Evolutionary conservation across 202 grass and related monocot genomes (phyloP).

Genomic region (Dendrocalamus latiflorus): DNA sequence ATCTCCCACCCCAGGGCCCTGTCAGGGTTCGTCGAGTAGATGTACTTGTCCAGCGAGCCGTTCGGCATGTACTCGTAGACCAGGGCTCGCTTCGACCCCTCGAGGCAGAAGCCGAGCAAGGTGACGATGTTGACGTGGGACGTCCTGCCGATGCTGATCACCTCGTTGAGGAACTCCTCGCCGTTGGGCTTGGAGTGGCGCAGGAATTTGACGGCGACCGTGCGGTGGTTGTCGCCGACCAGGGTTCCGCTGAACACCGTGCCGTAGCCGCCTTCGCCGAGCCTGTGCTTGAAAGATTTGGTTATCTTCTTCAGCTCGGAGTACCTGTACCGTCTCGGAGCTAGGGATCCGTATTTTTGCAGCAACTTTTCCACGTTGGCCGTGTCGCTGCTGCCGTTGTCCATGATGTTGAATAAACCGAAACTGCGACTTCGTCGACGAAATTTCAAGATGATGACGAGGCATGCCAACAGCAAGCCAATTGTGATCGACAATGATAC

Average conservation of each 20-base stretch:
- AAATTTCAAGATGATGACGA: slow-evolving; percentile 10
- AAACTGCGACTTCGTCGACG: background rate
- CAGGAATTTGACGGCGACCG: slow-evolving; percentile 60
- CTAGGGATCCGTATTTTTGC: slow-evolving; percentile 30
- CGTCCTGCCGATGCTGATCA: slow-evolving; percentile 65
- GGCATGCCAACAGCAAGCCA: background rate
- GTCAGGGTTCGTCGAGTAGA: slow-evolving; percentile 7
- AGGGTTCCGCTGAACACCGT: slow-evolving; percentile 49
- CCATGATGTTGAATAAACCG: background rate
- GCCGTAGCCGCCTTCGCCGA: slow-evolving; percentile 63
- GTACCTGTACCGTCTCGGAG: slow-evolving; percentile 46
- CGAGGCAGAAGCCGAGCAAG: slow-evolving; percentile 63
- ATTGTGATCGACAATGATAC: slow-evolving; percentile 6
- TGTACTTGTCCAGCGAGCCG: slow-evolving; percentile 60
- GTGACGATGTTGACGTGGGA: slow-evolving; percentile 81
- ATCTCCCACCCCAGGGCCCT: slow-evolving; percentile 39
- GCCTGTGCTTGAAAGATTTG: slow-evolving; percentile 37
- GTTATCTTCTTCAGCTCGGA: slow-evolving; percentile 60
- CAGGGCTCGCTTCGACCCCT: slow-evolving; percentile 44
- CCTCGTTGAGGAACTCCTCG: slow-evolving; percentile 74
- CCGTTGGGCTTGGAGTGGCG: slow-evolving; percentile 33
- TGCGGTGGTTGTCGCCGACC: background rate
- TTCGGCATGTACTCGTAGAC: slow-evolving; percentile 74
- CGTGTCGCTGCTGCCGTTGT: slow-evolving; percentile 1
- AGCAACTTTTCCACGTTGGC: slow-evolving; percentile 46